phyloP scores from a whole-genome alignment of 148 eudicot genomes.

The Polygonum maritimum region DNA sequence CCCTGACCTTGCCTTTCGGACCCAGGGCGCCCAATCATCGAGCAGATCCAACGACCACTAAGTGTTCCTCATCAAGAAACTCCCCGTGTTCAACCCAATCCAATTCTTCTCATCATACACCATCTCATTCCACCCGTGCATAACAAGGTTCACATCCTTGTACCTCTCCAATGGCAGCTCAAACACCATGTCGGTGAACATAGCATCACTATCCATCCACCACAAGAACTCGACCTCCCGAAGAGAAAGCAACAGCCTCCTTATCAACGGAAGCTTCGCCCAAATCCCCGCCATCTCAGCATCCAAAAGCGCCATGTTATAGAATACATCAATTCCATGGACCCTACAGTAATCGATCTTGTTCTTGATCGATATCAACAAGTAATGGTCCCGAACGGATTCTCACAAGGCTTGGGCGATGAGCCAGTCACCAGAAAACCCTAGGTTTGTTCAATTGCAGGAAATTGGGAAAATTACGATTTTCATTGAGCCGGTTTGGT shows the following conservation, averaged over 20 bases:
- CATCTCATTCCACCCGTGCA: slow-evolving; percentile 78
- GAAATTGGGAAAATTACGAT: slow-evolving; percentile 45
- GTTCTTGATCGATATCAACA: slow-evolving; percentile 66
- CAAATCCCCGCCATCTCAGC: slow-evolving; percentile 73
- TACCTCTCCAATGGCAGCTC: slow-evolving; percentile 72
- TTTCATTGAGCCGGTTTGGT: slow-evolving; percentile 45
- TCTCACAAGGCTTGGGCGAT: slow-evolving; percentile 73
- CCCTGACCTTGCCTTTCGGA: slow-evolving; percentile 47
- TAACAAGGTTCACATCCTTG: slow-evolving; percentile 36
- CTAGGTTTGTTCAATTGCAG: slow-evolving; percentile 43
- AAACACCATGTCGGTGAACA: slow-evolving; percentile 79
- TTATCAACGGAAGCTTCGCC: slow-evolving; percentile 66
- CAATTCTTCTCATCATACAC: slow-evolving; percentile 69
- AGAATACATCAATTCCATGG: slow-evolving; percentile 67
- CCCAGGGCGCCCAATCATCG: slow-evolving; percentile 78
- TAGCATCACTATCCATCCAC: slow-evolving; percentile 94
- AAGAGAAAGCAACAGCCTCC: slow-evolving; percentile 55
- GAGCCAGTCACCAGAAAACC: slow-evolving; percentile 69
- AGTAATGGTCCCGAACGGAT: slow-evolving; percentile 73
- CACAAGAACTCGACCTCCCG: slow-evolving; percentile 73
- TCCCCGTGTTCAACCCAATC: slow-evolving; percentile 75
- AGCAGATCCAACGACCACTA: slow-evolving; percentile 72
- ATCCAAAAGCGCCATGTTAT: slow-evolving; percentile 61
- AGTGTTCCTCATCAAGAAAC: slow-evolving; percentile 57
- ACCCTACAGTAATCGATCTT: slow-evolving; percentile 86